Evolutionary conservation across 306 rosid species (phyloP), one percentile per base, ranked within the genome.

Genomic region (Luffa acutangula): DNA sequence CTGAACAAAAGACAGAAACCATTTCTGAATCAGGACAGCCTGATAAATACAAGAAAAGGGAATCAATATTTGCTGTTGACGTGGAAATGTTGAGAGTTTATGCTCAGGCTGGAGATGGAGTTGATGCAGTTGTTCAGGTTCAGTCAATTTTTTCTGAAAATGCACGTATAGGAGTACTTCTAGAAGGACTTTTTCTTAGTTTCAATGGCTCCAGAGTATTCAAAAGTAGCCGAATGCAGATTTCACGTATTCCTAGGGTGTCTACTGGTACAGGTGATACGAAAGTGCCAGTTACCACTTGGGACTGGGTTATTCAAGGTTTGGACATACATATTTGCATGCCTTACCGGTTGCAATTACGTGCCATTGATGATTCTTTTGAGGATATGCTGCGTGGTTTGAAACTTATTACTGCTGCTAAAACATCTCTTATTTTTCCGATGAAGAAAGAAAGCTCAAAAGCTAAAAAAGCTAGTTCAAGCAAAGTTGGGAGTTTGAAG

Each of bases 271-370:
- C 89, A 64, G 84, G 93, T 78, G 90, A 91, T 76, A 75, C 82
- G 63, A 90, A 89, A 77, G 80, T 76, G 42, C 89, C 90, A 52
- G 77, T 33, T 62, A 81, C 76, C 81, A 87, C 91, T 45, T 91
- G 98, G 99, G 98, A 96, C 86, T 96, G 90, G 96, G 94, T 96
- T 85, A 87, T 96, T 86, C 99, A 96, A 83, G 97, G 96, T 76
- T 93, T 87, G 49, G 99, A 91, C 87, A 84, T 96, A 79, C 99
- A 96, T 82, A 85, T 96, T 85, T 89, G 91, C 88, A 76, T 96
- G 96, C 99, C 99, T 79, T 96, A 86, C 86, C 86, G 93, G 79
- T 88, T 96, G 85, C 91, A 96, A 84, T 88, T 96, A 89, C 99
- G 99, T 41, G 99, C 99, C 63, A 90, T 96, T 80, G 98, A 93